Base-by-base conservation (phyloP, 495 filamentous ascomycete genomes). In the Aspergillus heteromorphus region DNA sequence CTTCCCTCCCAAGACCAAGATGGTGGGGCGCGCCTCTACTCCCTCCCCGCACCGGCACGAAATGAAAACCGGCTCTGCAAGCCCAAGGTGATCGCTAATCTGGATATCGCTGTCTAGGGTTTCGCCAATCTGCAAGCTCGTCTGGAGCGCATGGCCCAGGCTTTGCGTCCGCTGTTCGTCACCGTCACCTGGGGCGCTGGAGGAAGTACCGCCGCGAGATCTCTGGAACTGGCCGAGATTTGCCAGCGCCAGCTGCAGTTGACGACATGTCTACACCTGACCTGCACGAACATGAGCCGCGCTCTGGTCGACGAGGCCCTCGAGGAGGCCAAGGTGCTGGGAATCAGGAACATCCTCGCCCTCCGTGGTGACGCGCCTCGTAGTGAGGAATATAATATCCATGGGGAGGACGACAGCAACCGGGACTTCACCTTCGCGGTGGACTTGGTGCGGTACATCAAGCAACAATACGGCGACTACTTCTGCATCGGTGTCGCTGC, bases 121-220 rank as follows among this genome's bases (percentile, higher is more conserved):
- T 92, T 90, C 60, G 86, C 89, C 38, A 98, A 98, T 66, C 82
- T 98, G 29, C 89, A 91, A 66, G 86, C 85, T 55, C 92, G 93
- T 63, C 84, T 98, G 45, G 88, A 95, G 66, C 91, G 93, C 68
- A 97, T 98, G 93, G 85, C 92, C 21, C 82, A 85, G 54, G 90
- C 89, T 4, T 77, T 98, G 41, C 87, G 88, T 2, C 93, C 93
- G 43, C 79, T 97, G 23, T 98, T 98, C 66, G 89, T 98, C 38
- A 97, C 89, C 51, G 91, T 98, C 48, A 98, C 93, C 47, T 98
- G 93, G 93, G 95, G 95, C 49, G 93, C 93, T 48, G 93, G 93
- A 54, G 93, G 95, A 45, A 91, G 86, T 60, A 98, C 93, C 1
- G 86, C 90, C 7, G 79, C 81, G 51, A 91, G 95, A 74, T 93